phyloP scores from a whole-genome alignment of 331 rosid genomes.

The Quercus phellos region DNA sequence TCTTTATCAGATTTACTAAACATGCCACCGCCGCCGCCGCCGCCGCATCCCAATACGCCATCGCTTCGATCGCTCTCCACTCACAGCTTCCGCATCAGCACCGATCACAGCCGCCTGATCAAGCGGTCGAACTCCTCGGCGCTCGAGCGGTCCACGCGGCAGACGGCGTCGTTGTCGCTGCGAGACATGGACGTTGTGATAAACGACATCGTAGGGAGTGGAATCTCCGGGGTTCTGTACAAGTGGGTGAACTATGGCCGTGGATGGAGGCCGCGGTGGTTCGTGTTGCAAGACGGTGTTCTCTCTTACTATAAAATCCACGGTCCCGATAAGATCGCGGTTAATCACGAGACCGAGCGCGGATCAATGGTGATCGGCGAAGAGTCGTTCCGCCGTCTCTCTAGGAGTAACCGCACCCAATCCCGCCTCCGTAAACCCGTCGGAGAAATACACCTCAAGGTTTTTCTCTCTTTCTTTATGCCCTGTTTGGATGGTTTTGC shows the following conservation, averaged over 20 bases:
- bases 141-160: conserved; percentile 21
- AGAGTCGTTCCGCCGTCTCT: conserved; percentile 34
- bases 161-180: neutral
- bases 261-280: conserved; percentile 57
- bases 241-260: conserved; percentile 59
- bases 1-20: neutral
- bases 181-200: conserved; percentile 14
- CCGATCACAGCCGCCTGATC: neutral
- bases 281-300: conserved; percentile 45
- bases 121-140: conserved; percentile 29
- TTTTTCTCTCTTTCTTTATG: neutral
- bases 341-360: conserved; percentile 26
- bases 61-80: conserved; percentile 26
- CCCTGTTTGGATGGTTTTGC: no score
- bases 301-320: conserved; percentile 52
- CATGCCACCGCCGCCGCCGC: neutral
- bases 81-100: neutral
- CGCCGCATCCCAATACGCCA: neutral
- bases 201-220: conserved; percentile 42
- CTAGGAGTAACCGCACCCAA: conserved; percentile 22
- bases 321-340: conserved; percentile 34
- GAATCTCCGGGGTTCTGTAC: conserved; percentile 43
- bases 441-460: conserved; percentile 52
- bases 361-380: conserved; percentile 44
- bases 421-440: conserved; percentile 37